Percentiles rank a stretch among this genome's conserved stretches.
Evolutionary conservation across 495 filamentous ascomycete species (phyloP).

Genomic region (Chaetomidium leptoderma): DNA sequence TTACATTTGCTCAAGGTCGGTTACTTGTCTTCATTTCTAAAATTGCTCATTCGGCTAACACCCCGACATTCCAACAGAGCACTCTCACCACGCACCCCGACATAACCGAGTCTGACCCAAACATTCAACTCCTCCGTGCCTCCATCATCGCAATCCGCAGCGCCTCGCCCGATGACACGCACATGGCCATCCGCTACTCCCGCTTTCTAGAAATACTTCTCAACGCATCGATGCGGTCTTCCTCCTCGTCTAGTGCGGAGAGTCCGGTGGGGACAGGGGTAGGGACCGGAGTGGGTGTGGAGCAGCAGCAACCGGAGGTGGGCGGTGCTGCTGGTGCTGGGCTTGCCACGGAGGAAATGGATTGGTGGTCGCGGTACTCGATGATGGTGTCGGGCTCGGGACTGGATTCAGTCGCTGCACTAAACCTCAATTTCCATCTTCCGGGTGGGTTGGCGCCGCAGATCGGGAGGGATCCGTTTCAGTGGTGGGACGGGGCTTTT

Average conservation of each 20-base stretch:
- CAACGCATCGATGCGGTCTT: neutral
- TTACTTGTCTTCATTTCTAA: too few species aligned
- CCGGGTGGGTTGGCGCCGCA: neutral
- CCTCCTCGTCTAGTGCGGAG: neutral
- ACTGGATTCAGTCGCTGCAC: neutral
- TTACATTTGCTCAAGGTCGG: neutral
- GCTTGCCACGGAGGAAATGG: neutral
- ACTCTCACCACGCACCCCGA: neutral
- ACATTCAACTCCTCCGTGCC: conserved; percentile 3
- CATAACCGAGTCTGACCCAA: neutral
- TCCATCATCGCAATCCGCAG: neutral
- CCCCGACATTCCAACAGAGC: neutral
- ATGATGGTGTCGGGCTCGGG: neutral
- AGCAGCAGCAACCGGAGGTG: neutral
- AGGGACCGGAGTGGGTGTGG: neutral
- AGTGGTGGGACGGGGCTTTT: conserved; percentile 5
- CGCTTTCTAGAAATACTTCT: conserved; percentile 1
- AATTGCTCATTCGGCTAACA: neutral
- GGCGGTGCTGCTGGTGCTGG: neutral
- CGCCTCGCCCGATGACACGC: conserved; percentile 1
- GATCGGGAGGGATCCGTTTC: conserved; percentile 4
- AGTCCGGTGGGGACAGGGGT: neutral
- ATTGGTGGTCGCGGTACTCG: conserved; percentile 1
- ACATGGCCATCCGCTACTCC: conserved; percentile 1
- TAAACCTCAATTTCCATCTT: neutral